Evolutionary conservation across 176 grass and related monocot species (phyloP).

Genomic region (Paspalum notatum): DNA sequence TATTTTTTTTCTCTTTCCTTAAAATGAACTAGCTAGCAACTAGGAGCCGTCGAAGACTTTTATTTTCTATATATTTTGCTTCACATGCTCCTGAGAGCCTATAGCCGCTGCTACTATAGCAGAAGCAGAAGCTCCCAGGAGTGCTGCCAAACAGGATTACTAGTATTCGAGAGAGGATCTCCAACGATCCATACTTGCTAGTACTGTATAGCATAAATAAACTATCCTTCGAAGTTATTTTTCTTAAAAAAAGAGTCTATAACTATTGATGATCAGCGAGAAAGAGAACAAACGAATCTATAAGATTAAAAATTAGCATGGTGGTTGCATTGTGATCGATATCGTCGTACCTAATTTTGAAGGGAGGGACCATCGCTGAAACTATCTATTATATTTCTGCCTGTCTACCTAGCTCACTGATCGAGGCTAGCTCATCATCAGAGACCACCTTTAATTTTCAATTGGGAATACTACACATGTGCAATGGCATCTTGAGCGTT

Average conservation of each 20-base stretch:
- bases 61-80: too few species aligned
- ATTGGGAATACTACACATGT: not conserved
- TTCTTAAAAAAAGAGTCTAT: not conserved
- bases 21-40: too few species aligned
- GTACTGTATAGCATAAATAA: not conserved
- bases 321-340: slow-evolving; percentile 3
- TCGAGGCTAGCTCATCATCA: not conserved
- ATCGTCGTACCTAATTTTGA: slow-evolving; percentile 20
- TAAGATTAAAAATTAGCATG: not conserved
- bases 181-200: not conserved
- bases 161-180: not conserved
- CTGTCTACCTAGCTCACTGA: not conserved
- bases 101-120: too few species aligned
- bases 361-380: not conserved
- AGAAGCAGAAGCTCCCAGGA: too few species aligned
- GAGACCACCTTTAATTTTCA: not conserved
- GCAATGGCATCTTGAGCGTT: not conserved
- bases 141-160: too few species aligned
- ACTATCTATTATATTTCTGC: too few species aligned
- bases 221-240: not conserved
- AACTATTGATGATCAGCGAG: not conserved
- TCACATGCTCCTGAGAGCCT: too few species aligned
- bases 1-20: too few species aligned
- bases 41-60: too few species aligned
- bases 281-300: slow-evolving; percentile 19